phyloP scores from a whole-genome alignment of 768 basidiomycete genomes.

The Panaeolus cyanescens region DNA sequence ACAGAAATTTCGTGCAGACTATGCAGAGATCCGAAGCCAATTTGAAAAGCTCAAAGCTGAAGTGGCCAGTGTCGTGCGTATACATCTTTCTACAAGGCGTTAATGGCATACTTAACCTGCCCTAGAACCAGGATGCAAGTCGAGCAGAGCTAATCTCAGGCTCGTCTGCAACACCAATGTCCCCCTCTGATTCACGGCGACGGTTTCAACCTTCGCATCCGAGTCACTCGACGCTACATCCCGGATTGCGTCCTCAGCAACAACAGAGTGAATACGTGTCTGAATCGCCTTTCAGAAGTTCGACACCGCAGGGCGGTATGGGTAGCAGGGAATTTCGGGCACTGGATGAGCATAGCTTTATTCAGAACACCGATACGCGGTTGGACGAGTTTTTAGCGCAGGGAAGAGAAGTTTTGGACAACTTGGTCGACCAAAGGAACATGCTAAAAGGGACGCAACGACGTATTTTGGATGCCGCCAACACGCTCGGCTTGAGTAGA shows the following conservation, averaged over 20 bases:
- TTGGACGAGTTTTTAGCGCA: slow-evolving; percentile 93
- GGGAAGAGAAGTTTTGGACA: slow-evolving; percentile 89
- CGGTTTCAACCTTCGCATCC: slow-evolving; percentile 56
- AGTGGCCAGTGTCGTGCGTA: slow-evolving; percentile 48
- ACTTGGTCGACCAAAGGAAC: slow-evolving; percentile 88
- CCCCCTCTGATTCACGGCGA: slow-evolving; percentile 64
- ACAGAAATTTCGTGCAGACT: slow-evolving; percentile 88
- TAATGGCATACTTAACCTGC: not conserved
- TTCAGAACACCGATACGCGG: slow-evolving; percentile 77
- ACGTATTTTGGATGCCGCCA: slow-evolving; percentile 85
- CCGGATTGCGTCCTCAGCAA: slow-evolving; percentile 47
- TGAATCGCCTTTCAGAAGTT: slow-evolving; percentile 83
- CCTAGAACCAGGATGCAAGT: slow-evolving; percentile 57
- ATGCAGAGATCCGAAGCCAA: slow-evolving; percentile 76
- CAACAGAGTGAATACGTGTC: slow-evolving; percentile 45
- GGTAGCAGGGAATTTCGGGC: slow-evolving; percentile 74
- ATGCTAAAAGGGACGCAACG: slow-evolving; percentile 95
- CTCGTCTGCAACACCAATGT: slow-evolving; percentile 37
- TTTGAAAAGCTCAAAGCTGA: slow-evolving; percentile 80
- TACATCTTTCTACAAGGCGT: not conserved
- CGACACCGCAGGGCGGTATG: slow-evolving; percentile 55
- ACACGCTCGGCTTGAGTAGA: slow-evolving; percentile 90
- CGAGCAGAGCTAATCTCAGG: slow-evolving; percentile 66
- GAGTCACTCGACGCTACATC: slow-evolving; percentile 54
- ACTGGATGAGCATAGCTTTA: slow-evolving; percentile 85